Evolutionary conservation across 2,329 filamentous ascomycete species (phyloP), one percentile per base, ranked within the genome.

Genomic region (Stagonosporopsis cucurbitacearum): DNA sequence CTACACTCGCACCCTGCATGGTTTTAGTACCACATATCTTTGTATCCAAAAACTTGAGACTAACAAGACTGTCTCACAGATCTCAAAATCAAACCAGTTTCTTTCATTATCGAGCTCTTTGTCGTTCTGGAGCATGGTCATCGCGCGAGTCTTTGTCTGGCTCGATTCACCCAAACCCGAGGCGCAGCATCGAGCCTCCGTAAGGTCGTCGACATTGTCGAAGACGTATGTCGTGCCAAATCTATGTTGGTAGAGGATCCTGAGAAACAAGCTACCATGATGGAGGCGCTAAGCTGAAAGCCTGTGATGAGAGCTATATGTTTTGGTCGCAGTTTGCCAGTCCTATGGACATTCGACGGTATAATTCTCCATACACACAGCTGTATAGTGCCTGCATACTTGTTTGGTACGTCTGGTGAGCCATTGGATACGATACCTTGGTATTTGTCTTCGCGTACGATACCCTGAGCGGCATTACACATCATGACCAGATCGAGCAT

Each of bases 181-280:
- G 95, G 94, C n/a, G 93, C 94, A 1, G 92, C 91, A 33, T 95
- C 89, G 67, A 95, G 90, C 65, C 96, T 98, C 78, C 85, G 91
- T 72, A 88, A 86, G 69, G 90, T 96, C 9, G 85, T 96, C 23
- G 89, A 92, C 56, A 89, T 89, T 3, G 81, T 97, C 65, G 84
- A 88, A 62, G 81, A 84, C 19, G 84, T 91, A 15, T 86, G 96
- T 72, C 82, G 81, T 60, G 80, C 80, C 57, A 85, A 88, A 25
- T 81, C 82, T 23, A 78, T 93, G 64, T 77, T 96, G 26, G 86
- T 96, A 23, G 79, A 84, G 33, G 90, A 81, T 37, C 71, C 76
- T 46, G 73, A 75, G 57, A 78, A 78, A 67, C 77, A 75, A 69
- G 66, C 67, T 47, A 77, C 73, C 22, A 76, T 82, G 69, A 74